Base-by-base conservation (phyloP, 371 early-diverging fungal species). In the Mortierella polycephala region DNA sequence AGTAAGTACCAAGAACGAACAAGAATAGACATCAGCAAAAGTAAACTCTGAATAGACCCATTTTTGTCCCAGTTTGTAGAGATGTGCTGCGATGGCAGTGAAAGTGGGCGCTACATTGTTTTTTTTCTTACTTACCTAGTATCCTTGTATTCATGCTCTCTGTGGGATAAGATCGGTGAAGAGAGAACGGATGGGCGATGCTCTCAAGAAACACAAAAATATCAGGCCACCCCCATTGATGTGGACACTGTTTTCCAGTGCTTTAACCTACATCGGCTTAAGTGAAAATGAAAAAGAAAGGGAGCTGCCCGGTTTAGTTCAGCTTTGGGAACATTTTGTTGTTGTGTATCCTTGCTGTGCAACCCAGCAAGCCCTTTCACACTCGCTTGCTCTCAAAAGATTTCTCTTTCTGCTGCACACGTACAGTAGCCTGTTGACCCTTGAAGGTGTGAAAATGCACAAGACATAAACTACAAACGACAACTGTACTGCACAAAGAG, bases 341-440 rank as follows among this genome's bases (percentile, higher is more conserved):
- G 30, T 30, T 30, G 30, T 30, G 50, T 67, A 62, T 61, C 61
- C 65, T 65, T 66, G 66, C 72, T 71, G 72, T 65, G 72, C 71
- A 63, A 71, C 71, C 61, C 18, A 40, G 30, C 44, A 71, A 65
- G 63, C 64, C 60, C 64, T 57, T 60, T 14, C 57, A 7, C 20
- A 20, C 46, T 20, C 57, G 40, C 13, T 30, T 30, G 45, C 23
- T 30, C 12, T 55, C 10, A 11, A 30, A 30, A 30, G 46, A 45
- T 47, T 53, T n/a, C 41, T 42, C 55, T 45, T 16, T 64, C 40
- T 64, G 18, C 42, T n/a, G 12, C 20, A 20, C n/a, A 18, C 46
- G 37, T 58, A 47, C 39, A 12, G 39, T 41, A n/a, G 52, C 49
- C 46, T 60, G 60, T 46, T 46, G 30, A 30, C 30, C 4, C 30